phyloP scores from a whole-genome alignment of 2,329 filamentous ascomycete genomes.

The Colletotrichum cordylinicola region DNA sequence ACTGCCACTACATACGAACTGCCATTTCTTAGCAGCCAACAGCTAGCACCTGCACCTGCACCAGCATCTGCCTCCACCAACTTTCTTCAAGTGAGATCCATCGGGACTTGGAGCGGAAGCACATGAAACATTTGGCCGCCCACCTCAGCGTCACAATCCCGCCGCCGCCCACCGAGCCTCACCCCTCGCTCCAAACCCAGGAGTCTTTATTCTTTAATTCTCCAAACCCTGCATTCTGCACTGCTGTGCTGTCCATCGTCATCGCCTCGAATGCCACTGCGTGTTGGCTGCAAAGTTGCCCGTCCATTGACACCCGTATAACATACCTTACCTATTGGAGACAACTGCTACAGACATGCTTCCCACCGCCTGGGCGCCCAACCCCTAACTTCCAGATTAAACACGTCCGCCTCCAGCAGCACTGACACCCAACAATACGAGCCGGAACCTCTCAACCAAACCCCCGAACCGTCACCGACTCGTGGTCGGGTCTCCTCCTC shows the following conservation, averaged over 20 bases:
- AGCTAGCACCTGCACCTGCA: too few species aligned
- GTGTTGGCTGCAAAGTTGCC: background rate
- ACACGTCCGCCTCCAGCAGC: background rate
- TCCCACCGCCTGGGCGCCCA: slow-evolving; percentile 4
- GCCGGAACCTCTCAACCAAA: background rate
- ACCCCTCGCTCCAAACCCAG: background rate
- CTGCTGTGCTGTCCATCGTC: background rate
- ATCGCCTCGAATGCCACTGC: background rate
- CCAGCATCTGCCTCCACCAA: background rate
- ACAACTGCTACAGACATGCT: background rate
- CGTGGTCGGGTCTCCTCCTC: background rate
- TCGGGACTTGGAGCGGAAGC: background rate
- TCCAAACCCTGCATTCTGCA: background rate
- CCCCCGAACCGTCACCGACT: background rate
- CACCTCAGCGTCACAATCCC: background rate
- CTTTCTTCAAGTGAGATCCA: background rate
- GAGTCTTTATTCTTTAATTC: background rate
- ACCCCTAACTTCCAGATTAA: background rate
- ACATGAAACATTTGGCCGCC: slow-evolving; percentile 15
- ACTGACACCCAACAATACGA: background rate
- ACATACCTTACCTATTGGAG: background rate
- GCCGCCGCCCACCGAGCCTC: background rate
- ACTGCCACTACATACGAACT: background rate
- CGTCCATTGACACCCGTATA: background rate
- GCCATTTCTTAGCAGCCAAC: background rate